Evolutionary conservation across 1,284 basidiomycete genomes (phyloP), one percentile per base, ranked within the genome.

Genomic region (Stereum hirsutum): DNA sequence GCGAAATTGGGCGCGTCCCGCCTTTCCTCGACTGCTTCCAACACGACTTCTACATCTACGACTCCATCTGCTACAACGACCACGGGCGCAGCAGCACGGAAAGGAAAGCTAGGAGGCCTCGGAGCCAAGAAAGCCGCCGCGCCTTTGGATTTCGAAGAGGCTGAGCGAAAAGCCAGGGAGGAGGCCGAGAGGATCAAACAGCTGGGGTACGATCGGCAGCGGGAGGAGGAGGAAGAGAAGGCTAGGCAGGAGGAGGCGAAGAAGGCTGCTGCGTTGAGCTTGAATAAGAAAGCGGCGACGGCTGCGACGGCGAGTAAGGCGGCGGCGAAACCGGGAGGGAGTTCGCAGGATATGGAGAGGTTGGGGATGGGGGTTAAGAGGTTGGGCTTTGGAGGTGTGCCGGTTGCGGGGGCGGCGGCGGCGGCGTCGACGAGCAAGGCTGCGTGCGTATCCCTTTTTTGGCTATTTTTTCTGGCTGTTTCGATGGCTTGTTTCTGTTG

Each of bases 121-220:
- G 93, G 92, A 17, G 92, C 91, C 12, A 85, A 88, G 58, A 93
- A 91, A 61, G 72, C 86, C 0, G 74, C 67, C 0, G 72, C 81
- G 23, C 74, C 81, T 2, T 82, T 96, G 51, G 82, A 96, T 63
- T 97, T 96, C 59, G 93, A 86, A 37, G 89, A 90, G 54, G 93
- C 91, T 0, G 90, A 96, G 62, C 70, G 81, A 25, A 87, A 87
- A 54, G 93, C 93, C 0, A 58, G 74, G 17, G 91, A 91, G 56
- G 93, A 96, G 59, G 90, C 89, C 30, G 91, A 93, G 62, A 70
- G 90, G 45, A 78, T 91, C 59, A 87, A 88, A 59, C 80, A 92
- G 52, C 71, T 95, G 11, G 93, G 91, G 0, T 94, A 94, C 56
- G 89, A 94, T 58, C 76, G 88, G 24, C 75, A 81, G 55, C 70